Conservation (phyloP, 192 early-diverging fungal genomes). For the Entomortierella parvispora region DNA sequence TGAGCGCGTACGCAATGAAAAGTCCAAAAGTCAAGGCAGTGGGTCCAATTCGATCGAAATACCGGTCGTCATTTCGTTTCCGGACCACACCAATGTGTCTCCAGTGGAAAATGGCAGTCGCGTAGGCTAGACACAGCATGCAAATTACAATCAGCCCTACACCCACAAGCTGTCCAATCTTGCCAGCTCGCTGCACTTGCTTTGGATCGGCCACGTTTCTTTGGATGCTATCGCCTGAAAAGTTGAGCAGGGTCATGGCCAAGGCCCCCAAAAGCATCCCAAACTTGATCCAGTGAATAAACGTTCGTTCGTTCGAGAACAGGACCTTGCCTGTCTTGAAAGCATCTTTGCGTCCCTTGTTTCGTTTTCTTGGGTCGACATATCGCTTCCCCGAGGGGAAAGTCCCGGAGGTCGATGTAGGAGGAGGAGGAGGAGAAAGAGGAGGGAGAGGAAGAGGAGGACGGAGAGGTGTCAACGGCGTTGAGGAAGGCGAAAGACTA, state of each 20-base stretch:
- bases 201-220: neutral
- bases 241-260: constrained; percentile 40
- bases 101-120: constrained; percentile 19
- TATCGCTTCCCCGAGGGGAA: constrained; percentile 24
- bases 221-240: neutral
- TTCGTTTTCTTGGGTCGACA: constrained; percentile 14
- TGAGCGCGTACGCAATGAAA: constrained; percentile 22
- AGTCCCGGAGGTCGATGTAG: neutral
- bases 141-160: constrained; percentile 23
- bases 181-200: neutral
- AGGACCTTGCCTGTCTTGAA: constrained; percentile 12
- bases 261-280: constrained; percentile 28
- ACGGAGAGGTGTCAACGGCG: neutral
- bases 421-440: neutral
- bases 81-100: constrained; percentile 26
- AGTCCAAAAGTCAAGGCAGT: constrained; percentile 28
- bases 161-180: constrained; percentile 23
- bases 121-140: constrained; percentile 25
- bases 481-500: neutral
- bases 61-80: constrained; percentile 8
- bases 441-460: neutral
- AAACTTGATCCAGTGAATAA: constrained; percentile 50
- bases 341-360: constrained; percentile 4
- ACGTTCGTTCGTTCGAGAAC: constrained; percentile 46
- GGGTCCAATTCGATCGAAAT: constrained; percentile 42